phyloP scores from a whole-genome alignment of 2,329 filamentous ascomycete genomes.

The Colletotrichum melonis region DNA sequence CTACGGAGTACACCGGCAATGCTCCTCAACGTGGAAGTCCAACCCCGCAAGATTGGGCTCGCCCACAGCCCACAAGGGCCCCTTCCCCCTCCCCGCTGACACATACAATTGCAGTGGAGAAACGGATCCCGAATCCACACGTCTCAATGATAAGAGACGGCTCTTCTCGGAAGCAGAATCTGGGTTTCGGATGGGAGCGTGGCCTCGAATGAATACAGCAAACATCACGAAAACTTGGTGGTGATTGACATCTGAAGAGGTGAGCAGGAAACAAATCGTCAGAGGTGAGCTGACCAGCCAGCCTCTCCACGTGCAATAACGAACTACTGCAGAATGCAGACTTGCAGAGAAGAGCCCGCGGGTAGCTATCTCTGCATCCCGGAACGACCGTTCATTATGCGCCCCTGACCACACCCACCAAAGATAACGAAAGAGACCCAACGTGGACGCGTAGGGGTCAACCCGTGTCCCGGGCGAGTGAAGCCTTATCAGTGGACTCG shows the following conservation, averaged over 20 bases:
- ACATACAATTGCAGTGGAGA: background rate
- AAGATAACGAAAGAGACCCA: constrained; percentile 3
- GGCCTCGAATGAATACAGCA: too few relatives aligned
- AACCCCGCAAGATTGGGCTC: background rate
- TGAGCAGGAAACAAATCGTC: background rate
- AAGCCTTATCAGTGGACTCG: background rate
- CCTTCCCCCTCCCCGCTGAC: background rate
- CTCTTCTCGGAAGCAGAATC: background rate
- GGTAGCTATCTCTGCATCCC: background rate
- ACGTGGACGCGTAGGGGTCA: background rate
- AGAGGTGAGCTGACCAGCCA: background rate
- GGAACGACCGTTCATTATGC: background rate
- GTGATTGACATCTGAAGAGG: background rate
- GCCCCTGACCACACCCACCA: constrained; percentile 1
- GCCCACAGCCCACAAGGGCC: too few relatives aligned
- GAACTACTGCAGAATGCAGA: background rate
- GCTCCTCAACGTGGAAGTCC: background rate
- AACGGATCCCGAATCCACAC: background rate
- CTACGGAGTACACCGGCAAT: background rate
- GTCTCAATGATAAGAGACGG: background rate
- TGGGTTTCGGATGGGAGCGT: background rate
- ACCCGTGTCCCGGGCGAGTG: background rate
- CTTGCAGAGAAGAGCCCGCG: background rate
- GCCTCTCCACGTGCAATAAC: background rate
- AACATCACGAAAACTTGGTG: background rate